Percentiles rank a stretch among this genome's conserved stretches.
These are phyloP conservation scores for Geotrichum reessii DNA, from an alignment of 1,139 yeast species.

Conservation along the genomic window DNA sequence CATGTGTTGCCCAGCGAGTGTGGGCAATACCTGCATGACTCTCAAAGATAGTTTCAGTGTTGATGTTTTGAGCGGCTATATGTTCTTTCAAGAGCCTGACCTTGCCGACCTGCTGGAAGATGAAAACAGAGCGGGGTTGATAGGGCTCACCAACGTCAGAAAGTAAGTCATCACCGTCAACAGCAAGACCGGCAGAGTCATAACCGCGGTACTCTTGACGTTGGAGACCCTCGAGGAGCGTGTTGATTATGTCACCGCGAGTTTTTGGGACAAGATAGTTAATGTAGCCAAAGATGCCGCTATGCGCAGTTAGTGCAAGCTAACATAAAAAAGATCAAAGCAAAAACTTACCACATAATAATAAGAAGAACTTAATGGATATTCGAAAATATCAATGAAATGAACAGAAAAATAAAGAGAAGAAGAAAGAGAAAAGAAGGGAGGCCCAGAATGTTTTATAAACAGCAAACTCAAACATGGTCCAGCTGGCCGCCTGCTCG, in stretches of 20 bases:
- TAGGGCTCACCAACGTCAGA: conserved; percentile 19
- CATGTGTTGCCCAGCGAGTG: conserved; percentile 99
- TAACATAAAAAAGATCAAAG: neutral
- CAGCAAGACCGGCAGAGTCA: conserved; percentile 94
- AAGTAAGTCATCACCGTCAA: conserved; percentile 71
- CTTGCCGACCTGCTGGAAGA: conserved; percentile 86
- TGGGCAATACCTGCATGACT: conserved; percentile 96
- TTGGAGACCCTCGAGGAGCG: conserved; percentile 84
- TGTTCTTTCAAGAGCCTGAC: conserved; percentile 73
- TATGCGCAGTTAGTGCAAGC: neutral
- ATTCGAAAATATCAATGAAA: neutral
- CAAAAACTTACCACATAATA: conserved; percentile 12
- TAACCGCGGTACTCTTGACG: conserved; percentile 97
- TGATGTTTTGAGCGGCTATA: conserved; percentile 50
- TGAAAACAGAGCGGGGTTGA: conserved; percentile 43
- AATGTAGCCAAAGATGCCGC: conserved; percentile 98
- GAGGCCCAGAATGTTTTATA: neutral
- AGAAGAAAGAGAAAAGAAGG: neutral
- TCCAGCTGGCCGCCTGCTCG: neutral
- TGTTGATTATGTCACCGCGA: conserved; percentile 87
- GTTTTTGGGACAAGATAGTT: conserved; percentile 89
- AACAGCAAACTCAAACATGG: neutral
- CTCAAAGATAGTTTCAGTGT: conserved; percentile 51
- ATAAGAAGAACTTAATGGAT: neutral
- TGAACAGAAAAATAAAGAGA: neutral